Base-by-base conservation (phyloP, 2,329 filamentous ascomycete genomes). In the Aspergillus tanneri region DNA sequence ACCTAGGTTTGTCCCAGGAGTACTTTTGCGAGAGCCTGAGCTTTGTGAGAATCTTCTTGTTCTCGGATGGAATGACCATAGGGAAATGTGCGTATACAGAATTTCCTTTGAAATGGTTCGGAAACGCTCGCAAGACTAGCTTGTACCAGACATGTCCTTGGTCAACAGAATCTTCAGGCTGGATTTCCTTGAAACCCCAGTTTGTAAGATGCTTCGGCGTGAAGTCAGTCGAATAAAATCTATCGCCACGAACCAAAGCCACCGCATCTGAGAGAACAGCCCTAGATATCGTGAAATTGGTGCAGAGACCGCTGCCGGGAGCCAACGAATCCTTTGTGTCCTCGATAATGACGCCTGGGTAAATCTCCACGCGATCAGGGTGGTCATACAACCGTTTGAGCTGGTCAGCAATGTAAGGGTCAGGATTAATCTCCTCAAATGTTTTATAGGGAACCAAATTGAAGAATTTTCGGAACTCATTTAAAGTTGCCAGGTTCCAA, bases 401-500 rank as follows among this genome's bases (percentile, higher is more conserved):
- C 55, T 72, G 68, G 4, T 70, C 64, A 1, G 72, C 71, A 19
- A 79, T 71, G 16, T 71, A 66, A 2, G 74, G 73, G 45, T 81
- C 76, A 0, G 73, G 64, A 55, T 78, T 80, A 62, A 79, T 77
- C 18, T 77, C 73, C 38, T 78, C 72, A 46, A 80, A 80, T 1
- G 68, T 74, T 39, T 72, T 67, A 53, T 80, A 72, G 2, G 71
- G 68, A 19, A 72, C 64, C 47, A 84, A 60, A 23, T 78, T 78
- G 48, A 77, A 81, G 62, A 70, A 79, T 52, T 67, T 72, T 54
- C 69, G 77, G 64, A 76, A 78, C 57, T 73, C 78, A 55, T 86
- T 86, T 30, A 86, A 65, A 0, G 81, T 80, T 0, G 77, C 80
- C 9, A 83, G 66, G 45, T 82, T 77, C 82, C 82, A 85, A 28